Percentiles rank a stretch among this genome's conserved stretches.
phyloP scores from a whole-genome alignment of 352 stramenopile genomes.

The Phytophthora citrophthora region DNA sequence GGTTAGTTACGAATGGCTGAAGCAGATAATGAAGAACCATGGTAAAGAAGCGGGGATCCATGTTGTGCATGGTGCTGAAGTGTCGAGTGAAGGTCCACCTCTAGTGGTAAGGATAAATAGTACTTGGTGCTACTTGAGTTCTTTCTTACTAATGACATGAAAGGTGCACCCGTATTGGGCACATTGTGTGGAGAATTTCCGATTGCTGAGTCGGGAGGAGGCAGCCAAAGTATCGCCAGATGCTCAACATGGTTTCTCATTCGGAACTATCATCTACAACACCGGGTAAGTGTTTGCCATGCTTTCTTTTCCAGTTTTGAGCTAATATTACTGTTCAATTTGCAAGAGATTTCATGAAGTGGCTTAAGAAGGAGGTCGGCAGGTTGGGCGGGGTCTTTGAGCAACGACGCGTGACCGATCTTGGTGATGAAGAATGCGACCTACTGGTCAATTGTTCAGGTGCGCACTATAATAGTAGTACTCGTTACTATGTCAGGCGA shows the following conservation, averaged over 20 bases:
- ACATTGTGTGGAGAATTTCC: conserved; percentile 67
- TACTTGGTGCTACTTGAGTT: not conserved
- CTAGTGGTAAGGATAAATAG: conserved; percentile 32
- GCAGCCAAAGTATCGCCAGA: conserved; percentile 41
- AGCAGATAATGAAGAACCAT: conserved; percentile 41
- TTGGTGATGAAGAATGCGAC: conserved; percentile 54
- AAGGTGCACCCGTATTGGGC: conserved; percentile 60
- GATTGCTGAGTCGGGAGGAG: conserved; percentile 48
- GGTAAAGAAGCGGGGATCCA: conserved; percentile 61
- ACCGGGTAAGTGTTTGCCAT: conserved; percentile 18
- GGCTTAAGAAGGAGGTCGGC: conserved; percentile 49
- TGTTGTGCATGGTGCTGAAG: conserved; percentile 54
- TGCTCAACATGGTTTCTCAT: conserved; percentile 57
- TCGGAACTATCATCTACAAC: conserved; percentile 74
- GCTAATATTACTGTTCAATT: not conserved
- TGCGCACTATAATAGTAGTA: not conserved
- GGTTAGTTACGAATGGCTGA: conserved; percentile 65
- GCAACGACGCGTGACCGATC: conserved; percentile 34
- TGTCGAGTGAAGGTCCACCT: conserved; percentile 42
- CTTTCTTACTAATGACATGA: too few species aligned
- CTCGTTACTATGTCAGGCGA: not conserved
- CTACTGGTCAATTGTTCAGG: conserved; percentile 72
- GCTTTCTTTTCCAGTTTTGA: too few species aligned
- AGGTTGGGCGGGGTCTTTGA: conserved; percentile 60
- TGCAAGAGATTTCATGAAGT: conserved; percentile 60